Conservation (phyloP, 495 filamentous ascomycete genomes). For the Neurospora sp. region DNA sequence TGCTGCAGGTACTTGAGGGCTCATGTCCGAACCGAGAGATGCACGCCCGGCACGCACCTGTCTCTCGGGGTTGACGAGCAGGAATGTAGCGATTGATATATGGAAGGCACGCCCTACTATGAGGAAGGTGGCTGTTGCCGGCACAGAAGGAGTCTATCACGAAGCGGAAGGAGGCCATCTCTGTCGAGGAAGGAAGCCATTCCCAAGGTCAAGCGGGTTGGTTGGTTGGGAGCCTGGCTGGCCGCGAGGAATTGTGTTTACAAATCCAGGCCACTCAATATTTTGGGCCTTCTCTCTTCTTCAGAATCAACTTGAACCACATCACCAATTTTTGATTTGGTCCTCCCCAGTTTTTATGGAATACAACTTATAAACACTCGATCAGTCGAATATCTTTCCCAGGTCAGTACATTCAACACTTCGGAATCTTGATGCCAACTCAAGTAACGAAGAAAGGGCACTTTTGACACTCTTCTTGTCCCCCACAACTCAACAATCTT, state of each 20-base stretch:
- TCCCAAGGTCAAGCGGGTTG: not conserved
- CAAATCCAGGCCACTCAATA: not conserved
- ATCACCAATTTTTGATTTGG: not conserved
- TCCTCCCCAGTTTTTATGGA: not conserved
- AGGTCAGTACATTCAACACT: not conserved
- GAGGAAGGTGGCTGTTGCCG: not conserved
- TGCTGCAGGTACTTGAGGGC: not conserved
- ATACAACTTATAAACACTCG: not conserved
- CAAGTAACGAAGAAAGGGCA: not conserved
- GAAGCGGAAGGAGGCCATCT: not conserved
- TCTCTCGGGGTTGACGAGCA: not conserved
- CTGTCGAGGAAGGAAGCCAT: not conserved
- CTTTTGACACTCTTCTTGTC: not conserved
- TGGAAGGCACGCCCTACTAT: not conserved
- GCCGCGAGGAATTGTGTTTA: not conserved
- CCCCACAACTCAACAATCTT: not conserved
- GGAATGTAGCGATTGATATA: not conserved
- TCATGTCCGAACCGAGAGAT: not conserved
- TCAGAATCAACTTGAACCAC: not conserved
- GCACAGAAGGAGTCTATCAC: not conserved
- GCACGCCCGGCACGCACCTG: not conserved
- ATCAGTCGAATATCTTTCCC: not conserved
- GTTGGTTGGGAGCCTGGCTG: not conserved
- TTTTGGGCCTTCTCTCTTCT: not conserved
- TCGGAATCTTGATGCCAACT: not conserved